Conservation (phyloP, 805 yeast species). For the Candida andamanensis region DNA sequence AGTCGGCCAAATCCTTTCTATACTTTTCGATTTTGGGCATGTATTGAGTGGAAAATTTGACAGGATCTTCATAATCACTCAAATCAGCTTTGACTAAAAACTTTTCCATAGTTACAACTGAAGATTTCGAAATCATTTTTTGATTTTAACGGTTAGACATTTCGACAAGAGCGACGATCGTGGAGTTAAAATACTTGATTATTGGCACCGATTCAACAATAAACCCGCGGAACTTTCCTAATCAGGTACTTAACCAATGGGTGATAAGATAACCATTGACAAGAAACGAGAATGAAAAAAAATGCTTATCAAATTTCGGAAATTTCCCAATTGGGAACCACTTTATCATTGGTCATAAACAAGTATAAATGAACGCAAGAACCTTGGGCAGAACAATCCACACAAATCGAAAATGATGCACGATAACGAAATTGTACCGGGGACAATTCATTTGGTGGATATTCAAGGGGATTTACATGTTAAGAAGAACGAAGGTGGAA, state of each 20-base stretch:
- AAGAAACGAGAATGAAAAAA: not conserved
- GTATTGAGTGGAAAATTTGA: slow-evolving; percentile 33
- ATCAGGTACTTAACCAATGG: too few species aligned
- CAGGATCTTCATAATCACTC: slow-evolving; percentile 31
- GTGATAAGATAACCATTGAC: not conserved
- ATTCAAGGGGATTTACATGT: slow-evolving; percentile 18
- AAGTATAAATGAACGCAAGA: too few species aligned
- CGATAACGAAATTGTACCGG: slow-evolving; percentile 21
- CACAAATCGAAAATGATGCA: slow-evolving; percentile 10
- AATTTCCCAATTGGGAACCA: not conserved
- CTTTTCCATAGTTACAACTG: slow-evolving; percentile 9
- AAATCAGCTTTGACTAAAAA: slow-evolving; percentile 10
- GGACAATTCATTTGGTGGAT: slow-evolving; percentile 32
- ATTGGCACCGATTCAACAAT: too few species aligned
- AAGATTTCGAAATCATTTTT: too few species aligned
- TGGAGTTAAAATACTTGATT: too few species aligned
- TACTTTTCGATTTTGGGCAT: slow-evolving; percentile 38
- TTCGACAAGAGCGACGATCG: too few species aligned
- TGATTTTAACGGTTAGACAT: too few species aligned
- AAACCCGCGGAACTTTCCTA: too few species aligned
- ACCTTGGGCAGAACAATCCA: too few species aligned
- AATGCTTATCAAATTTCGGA: slow-evolving; percentile 1
- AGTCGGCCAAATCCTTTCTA: slow-evolving; percentile 21
- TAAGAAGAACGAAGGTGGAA: slow-evolving; percentile 12
- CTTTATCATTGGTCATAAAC: not conserved